Conservation (phyloP, 495 filamentous ascomycete genomes). For the Penicillium argentinense region DNA sequence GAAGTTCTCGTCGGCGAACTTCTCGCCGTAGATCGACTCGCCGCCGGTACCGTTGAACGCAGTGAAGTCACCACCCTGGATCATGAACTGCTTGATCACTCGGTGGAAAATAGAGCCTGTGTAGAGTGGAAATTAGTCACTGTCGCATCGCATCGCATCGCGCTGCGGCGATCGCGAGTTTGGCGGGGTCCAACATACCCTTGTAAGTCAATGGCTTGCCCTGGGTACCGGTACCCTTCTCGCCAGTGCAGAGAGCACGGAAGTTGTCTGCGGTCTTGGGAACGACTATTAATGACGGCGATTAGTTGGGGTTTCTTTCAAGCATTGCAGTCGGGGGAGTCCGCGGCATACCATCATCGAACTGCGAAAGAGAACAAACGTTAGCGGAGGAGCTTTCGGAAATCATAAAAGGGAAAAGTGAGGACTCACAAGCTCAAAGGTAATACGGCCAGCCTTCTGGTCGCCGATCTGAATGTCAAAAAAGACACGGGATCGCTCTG, state of each 20-base stretch:
- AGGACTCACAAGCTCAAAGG: conserved; percentile 71
- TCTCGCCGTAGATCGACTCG: conserved; percentile 96
- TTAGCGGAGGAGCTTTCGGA: conserved; percentile 21
- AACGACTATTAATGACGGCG: conserved; percentile 54
- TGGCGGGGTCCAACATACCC: conserved; percentile 43
- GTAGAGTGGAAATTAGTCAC: background rate
- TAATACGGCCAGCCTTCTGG: conserved; percentile 68
- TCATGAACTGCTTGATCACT: conserved; percentile 99
- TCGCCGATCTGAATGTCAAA: conserved; percentile 84
- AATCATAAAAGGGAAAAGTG: conserved; percentile 1
- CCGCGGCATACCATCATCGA: conserved; percentile 65
- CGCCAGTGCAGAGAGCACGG: conserved; percentile 86
- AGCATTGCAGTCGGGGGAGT: too few relatives aligned
- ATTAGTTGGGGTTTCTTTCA: conserved; percentile 28
- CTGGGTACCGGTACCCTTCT: conserved; percentile 82
- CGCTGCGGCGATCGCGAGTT: too few relatives aligned
- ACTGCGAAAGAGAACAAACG: conserved; percentile 43
- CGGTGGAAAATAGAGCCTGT: conserved; percentile 87
- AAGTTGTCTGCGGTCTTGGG: conserved; percentile 96
- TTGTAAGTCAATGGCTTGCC: conserved; percentile 80
- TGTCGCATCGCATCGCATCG: too few relatives aligned
- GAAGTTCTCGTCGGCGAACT: conserved; percentile 98
- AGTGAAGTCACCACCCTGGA: conserved; percentile 98
- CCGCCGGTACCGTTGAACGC: conserved; percentile 93
- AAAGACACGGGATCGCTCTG: conserved; percentile 71